phyloP scores from a whole-genome alignment of 2,329 filamentous ascomycete species.

The Stagonosporopsis rhizophila region DNA sequence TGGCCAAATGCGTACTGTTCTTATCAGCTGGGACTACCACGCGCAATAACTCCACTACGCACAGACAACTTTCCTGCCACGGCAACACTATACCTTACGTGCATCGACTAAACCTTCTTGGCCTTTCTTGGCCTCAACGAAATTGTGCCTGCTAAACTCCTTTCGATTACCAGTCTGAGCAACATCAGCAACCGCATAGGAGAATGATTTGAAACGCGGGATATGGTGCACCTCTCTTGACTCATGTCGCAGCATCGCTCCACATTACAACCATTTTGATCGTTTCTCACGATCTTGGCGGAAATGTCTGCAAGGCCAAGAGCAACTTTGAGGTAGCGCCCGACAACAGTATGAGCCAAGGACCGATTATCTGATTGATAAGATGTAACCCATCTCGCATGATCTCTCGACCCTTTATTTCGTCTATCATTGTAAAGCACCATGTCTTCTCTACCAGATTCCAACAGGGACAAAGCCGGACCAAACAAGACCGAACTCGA shows the following conservation, averaged over 20 bases:
- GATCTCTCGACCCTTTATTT: background rate
- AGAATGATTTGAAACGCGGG: background rate
- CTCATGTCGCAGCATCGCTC: background rate
- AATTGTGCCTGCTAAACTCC: background rate
- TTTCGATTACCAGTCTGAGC: background rate
- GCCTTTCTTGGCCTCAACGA: background rate
- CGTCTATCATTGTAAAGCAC: too few relatives aligned
- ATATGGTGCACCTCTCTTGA: background rate
- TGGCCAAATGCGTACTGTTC: too few relatives aligned
- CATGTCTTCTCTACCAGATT: background rate
- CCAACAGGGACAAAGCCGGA: background rate
- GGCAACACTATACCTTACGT: background rate
- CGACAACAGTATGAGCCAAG: background rate
- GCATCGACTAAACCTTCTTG: background rate
- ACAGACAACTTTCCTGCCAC: background rate
- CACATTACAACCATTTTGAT: background rate
- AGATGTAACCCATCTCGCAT: background rate
- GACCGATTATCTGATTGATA: slow-evolving; percentile 1
- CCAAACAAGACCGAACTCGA: background rate
- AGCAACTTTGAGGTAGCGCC: background rate
- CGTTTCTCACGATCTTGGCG: background rate
- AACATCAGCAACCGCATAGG: background rate
- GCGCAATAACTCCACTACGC: background rate
- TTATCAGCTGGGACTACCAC: background rate
- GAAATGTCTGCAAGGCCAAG: slow-evolving; percentile 1